Evolutionary conservation across 176 grass and related monocot species (phyloP).

Genomic region (Panicum miliaceum): DNA sequence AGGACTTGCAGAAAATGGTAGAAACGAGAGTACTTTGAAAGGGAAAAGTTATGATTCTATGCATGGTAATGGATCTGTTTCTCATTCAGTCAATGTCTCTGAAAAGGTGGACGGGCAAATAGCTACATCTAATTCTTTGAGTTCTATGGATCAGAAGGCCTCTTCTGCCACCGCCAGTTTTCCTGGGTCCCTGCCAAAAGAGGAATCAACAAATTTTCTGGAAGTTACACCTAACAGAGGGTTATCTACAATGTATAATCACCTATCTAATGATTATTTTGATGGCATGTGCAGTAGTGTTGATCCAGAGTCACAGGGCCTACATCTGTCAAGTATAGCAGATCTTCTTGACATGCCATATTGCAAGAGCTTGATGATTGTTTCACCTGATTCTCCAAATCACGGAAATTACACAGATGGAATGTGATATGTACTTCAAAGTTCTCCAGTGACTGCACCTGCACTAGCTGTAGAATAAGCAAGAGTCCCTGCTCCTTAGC

Average conservation of each 20-base stretch:
- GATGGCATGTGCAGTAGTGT: background rate
- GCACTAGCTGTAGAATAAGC: background rate
- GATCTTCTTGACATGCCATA: constrained; percentile 52
- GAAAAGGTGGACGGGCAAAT: constrained; percentile 7
- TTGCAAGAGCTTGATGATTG: constrained; percentile 43
- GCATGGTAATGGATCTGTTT: background rate
- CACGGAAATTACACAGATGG: background rate
- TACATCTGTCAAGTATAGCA: constrained; percentile 19
- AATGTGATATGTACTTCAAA: background rate
- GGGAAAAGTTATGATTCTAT: background rate
- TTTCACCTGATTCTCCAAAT: constrained; percentile 38
- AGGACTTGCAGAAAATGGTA: background rate
- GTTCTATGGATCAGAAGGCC: constrained; percentile 18
- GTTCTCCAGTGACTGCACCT: background rate
- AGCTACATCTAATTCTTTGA: background rate
- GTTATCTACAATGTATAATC: background rate
- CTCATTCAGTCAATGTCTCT: background rate
- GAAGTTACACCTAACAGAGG: background rate
- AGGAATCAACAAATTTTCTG: background rate
- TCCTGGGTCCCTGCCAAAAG: background rate
- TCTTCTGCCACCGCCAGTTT: background rate
- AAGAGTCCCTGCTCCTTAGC: background rate
- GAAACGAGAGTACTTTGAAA: background rate
- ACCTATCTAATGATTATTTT: background rate
- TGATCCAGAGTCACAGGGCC: background rate